Base-by-base conservation (phyloP, 352 stramenopile species). In the Globisporangium middletonii region DNA sequence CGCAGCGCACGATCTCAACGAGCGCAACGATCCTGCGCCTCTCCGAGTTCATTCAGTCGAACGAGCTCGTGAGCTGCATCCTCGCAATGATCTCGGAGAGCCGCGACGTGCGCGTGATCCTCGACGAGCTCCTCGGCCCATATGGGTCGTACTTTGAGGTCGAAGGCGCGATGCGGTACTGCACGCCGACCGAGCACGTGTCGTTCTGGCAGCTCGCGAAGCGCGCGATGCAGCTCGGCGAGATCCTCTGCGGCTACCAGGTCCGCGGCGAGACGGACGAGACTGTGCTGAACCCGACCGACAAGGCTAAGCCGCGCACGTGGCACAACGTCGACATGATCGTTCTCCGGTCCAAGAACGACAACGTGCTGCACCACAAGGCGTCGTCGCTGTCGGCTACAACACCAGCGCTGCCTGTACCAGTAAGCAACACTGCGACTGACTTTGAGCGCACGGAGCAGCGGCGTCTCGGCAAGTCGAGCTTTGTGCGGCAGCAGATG, bases 71-170 rank as follows among this genome's bases (percentile, higher is more conserved):
- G n/a, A 87, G 72, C 28, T 86, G 78, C 12, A 89, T 93, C 11
- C 69, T 96, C 23, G 88, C 88, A 0, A 93, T 95, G 80, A 91
- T 96, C 30, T 82, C 85, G 0, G 88, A 96, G 58, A 91, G 84
- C 45, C 79, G 83, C 28, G 77, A 92, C 42, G 88, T 96, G 6
- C 84, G 89, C 16, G 70, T 83, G 37, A 86, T 89, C 27, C 57
- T 97, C 6, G 78, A 93, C 47, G 78, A 93, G 50, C 58, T 94
- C 16, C 63, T 97, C 4, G 78, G 83, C 0, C 72, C 78, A 0
- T 65, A 82, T 4, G 87, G 87, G 0, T 71, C 79, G 16, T 80
- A 86, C 33, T 90, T 95, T 45, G 81, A 93, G 37, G 73, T 95
- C 6, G 69, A 86, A 35, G 55, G 68, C n/a, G 85, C 77, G 5